Conservation (phyloP, 225 moss, liverwort and hornwort genomes). For the Physcomitrium patens region DNA sequence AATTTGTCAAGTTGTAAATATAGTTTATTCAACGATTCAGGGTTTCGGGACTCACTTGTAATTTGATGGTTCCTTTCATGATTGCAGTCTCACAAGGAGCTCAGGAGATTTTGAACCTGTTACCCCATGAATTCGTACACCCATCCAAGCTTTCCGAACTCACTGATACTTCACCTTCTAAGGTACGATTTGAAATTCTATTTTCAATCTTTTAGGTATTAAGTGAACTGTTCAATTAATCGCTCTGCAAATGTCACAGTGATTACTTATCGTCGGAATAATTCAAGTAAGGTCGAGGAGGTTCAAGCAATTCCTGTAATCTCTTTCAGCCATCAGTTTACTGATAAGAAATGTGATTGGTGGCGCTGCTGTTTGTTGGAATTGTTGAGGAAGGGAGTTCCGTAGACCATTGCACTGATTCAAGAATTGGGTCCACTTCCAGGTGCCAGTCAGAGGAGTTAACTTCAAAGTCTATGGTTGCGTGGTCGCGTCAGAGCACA, state of each 20-base stretch:
- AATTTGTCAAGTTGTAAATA: background rate
- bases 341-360: constrained; percentile 2
- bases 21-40: background rate
- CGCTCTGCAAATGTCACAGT: background rate
- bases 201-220: background rate
- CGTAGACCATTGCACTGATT: constrained; percentile 25
- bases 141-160: constrained; percentile 73
- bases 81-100: constrained; percentile 89
- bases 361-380: background rate
- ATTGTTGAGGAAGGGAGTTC: background rate
- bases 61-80: constrained; percentile 7
- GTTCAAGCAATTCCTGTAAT: too few species aligned
- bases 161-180: constrained; percentile 38
- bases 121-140: constrained; percentile 82
- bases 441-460: constrained; percentile 39
- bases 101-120: constrained; percentile 81
- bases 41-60: background rate
- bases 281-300: background rate
- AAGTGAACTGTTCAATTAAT: background rate
- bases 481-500: constrained; percentile 67
- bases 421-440: constrained; percentile 33
- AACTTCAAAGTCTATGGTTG: constrained; percentile 79
- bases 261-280: background rate
- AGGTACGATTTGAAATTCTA: constrained; percentile 29
- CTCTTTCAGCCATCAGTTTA: background rate